Percentiles rank a stretch among this genome's conserved stretches.
These are phyloP conservation scores for Termitomyces sp. DNA, from an alignment of 768 basidiomycete genomes.

Conservation along the genomic window DNA sequence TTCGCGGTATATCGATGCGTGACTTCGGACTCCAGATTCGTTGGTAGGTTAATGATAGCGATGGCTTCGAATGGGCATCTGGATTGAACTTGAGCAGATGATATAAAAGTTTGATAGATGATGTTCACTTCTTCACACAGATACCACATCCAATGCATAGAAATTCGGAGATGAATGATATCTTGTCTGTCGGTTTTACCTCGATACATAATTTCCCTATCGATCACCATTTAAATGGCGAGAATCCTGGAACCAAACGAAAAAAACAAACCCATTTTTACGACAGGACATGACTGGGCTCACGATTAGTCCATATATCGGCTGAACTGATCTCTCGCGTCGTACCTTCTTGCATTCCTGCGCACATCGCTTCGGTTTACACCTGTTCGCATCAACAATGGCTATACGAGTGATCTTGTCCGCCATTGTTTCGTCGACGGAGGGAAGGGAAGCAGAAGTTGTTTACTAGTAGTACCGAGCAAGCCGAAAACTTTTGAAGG, in stretches of 20 bases:
- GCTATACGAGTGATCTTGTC: conserved; percentile 99
- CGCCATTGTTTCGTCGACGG: conserved; percentile 45
- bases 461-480: background rate
- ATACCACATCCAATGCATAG: conserved; percentile 99
- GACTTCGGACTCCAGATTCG: conserved; percentile 92
- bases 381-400: conserved; percentile 86
- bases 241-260: background rate
- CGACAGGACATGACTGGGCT: conserved; percentile 21
- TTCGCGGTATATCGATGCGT: conserved; percentile 99
- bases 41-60: conserved; percentile 97
- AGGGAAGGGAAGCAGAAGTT: conserved; percentile 7
- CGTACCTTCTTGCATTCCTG: conserved; percentile 96
- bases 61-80: conserved; percentile 99
- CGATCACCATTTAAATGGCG: background rate
- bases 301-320: conserved; percentile 12
- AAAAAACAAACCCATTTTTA: conserved; percentile 19
- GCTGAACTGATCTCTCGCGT: conserved; percentile 1
- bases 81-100: background rate
- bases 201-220: conserved; percentile 97
- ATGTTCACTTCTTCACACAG: conserved; percentile 93
- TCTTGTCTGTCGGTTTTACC: conserved; percentile 93
- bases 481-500: conserved; percentile 15
- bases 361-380: conserved; percentile 95
- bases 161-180: conserved; percentile 98
- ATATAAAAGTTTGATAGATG: background rate